Percentiles rank a stretch among this genome's conserved stretches.
Evolutionary conservation across 306 rosid genomes (phyloP).

Genomic region (peach (Prunus persica)): DNA sequence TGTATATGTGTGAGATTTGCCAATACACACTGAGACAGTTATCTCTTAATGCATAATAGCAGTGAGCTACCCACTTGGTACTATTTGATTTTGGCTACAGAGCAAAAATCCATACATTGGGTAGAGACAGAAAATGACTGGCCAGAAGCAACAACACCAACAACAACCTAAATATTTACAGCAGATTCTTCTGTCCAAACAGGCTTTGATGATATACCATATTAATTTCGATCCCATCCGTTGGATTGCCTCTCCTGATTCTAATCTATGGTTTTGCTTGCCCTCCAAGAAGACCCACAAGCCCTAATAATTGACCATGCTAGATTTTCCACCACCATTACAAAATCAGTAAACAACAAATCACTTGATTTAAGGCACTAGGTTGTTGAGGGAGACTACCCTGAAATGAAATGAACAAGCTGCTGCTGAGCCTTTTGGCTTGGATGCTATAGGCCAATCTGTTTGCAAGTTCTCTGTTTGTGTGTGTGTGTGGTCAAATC

Average conservation of each 20-base stretch:
- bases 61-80: slow-evolving; percentile 37
- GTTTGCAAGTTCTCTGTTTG: too few relatives aligned
- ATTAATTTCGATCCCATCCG: slow-evolving; percentile 22
- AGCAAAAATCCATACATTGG: slow-evolving; percentile 30
- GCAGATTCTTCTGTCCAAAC: slow-evolving; percentile 33
- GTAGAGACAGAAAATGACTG: slow-evolving; percentile 35
- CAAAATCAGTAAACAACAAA: slow-evolving; percentile 22
- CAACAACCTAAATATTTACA: slow-evolving; percentile 21
- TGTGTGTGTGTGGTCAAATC: slow-evolving; percentile 52
- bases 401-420: too few relatives aligned
- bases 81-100: slow-evolving; percentile 30
- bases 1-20: not conserved
- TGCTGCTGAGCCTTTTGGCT: not conserved
- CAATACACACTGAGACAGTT: slow-evolving; percentile 25
- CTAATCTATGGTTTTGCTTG: not conserved
- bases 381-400: not conserved
- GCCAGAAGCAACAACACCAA: slow-evolving; percentile 30
- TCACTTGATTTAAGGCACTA: slow-evolving; percentile 34
- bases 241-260: not conserved
- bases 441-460: not conserved
- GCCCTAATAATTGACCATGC: not conserved
- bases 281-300: slow-evolving; percentile 17
- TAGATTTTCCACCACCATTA: slow-evolving; percentile 3
- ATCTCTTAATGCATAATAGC: slow-evolving; percentile 31
- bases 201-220: not conserved